These are phyloP conservation scores for Fusarium verrucosum DNA, from an alignment of 2,329 filamentous ascomycete species.

Conservation along the genomic window DNA sequence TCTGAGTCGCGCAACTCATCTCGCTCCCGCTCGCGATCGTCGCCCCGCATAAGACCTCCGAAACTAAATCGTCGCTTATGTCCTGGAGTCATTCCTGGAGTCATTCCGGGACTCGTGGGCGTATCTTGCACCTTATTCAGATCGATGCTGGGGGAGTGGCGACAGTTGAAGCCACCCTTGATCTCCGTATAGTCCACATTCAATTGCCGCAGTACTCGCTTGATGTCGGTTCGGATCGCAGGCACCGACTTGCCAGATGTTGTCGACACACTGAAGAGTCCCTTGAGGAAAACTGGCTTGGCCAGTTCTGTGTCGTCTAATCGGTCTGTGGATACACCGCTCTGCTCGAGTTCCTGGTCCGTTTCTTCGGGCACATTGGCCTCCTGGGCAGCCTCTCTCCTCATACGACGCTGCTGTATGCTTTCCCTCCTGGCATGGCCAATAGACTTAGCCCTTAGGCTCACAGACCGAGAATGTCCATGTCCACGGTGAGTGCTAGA, in stretches of 20 bases:
- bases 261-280: conserved; percentile 95
- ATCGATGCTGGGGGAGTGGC: conserved; percentile 89
- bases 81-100: conserved; percentile 61
- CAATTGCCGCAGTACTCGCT: conserved; percentile 85
- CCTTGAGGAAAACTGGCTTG: conserved; percentile 95
- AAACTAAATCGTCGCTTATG: conserved; percentile 87
- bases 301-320: conserved; percentile 78
- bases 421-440: conserved; percentile 91
- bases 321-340: conserved; percentile 68
- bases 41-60: conserved; percentile 67
- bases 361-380: conserved; percentile 91
- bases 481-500: conserved; percentile 62
- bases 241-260: conserved; percentile 91
- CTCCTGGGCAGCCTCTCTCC: conserved; percentile 75
- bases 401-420: conserved; percentile 84
- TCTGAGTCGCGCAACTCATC: conserved; percentile 75
- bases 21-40: conserved; percentile 72
- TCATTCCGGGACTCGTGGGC: conserved; percentile 66
- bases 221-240: conserved; percentile 88
- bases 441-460: conserved; percentile 83
- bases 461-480: conserved; percentile 66
- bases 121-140: conserved; percentile 76
- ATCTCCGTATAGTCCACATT: conserved; percentile 94
- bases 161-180: conserved; percentile 90
- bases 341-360: conserved; percentile 76